Evolutionary conservation across 345 rosid genomes (phyloP).

Genomic region (Acer yangbiense): DNA sequence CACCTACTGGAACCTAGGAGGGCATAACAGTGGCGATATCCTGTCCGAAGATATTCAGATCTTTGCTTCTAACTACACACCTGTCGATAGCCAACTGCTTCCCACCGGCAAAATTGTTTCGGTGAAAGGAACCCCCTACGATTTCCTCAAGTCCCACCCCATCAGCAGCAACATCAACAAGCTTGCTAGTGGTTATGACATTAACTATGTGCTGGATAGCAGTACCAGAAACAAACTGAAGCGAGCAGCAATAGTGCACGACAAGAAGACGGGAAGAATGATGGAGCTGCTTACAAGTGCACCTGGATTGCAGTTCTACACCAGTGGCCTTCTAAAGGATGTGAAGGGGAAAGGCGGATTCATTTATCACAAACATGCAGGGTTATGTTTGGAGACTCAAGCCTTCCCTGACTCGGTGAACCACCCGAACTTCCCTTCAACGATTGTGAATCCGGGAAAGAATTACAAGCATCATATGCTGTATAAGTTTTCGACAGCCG

Average conservation of each 20-base stretch:
- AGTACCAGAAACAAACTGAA: conserved; percentile 25
- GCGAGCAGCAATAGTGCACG: conserved; percentile 57
- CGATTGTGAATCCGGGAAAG: conserved; percentile 55
- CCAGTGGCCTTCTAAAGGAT: conserved; percentile 51
- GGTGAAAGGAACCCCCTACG: conserved; percentile 76
- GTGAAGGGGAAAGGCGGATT: conserved; percentile 72
- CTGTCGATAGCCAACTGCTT: conserved; percentile 56
- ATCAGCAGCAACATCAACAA: conserved; percentile 51
- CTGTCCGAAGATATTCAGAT: conserved; percentile 64
- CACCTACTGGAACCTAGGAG: conserved; percentile 85
- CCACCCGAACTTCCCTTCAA: conserved; percentile 72
- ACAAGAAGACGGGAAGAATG: conserved; percentile 64
- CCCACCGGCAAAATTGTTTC: conserved; percentile 68
- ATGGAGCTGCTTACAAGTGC: conserved; percentile 65
- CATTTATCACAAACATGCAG: conserved; percentile 54
- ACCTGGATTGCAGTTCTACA: conserved; percentile 80
- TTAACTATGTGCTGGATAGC: conserved; percentile 64
- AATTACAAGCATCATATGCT: conserved; percentile 65
- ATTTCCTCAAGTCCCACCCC: conserved; percentile 55
- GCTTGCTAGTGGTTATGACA: conserved; percentile 72
- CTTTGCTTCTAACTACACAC: conserved; percentile 61
- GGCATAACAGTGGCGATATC: conserved; percentile 69
- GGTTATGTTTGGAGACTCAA: conserved; percentile 83
- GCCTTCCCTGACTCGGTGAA: conserved; percentile 74
- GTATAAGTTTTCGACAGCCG: conserved; percentile 47